Evolutionary conservation across 306 rosid genomes (phyloP).

Genomic region (Carpinus fangiana): DNA sequence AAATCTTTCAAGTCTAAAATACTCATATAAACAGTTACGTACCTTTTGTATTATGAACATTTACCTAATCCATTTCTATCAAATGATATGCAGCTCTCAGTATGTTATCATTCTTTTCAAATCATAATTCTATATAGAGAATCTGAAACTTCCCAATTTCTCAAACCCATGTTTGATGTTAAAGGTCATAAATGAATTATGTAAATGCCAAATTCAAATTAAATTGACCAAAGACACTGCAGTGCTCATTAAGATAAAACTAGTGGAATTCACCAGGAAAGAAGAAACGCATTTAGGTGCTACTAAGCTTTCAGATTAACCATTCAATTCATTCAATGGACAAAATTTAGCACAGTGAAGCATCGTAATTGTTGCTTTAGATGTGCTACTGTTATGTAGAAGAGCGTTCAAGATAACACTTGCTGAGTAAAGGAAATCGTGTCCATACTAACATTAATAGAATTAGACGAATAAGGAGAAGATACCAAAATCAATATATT

Average conservation of each 20-base stretch:
- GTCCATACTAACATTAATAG: conserved; percentile 6
- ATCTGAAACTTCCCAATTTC: conserved; percentile 6
- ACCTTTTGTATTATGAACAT: not conserved
- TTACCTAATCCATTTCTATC: not conserved
- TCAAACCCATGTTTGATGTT: not conserved
- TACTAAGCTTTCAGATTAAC: not conserved
- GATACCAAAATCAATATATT: conserved; percentile 1
- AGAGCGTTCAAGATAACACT: not conserved
- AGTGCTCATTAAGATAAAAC: not conserved
- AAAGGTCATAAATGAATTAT: not conserved
- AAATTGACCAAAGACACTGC: not conserved
- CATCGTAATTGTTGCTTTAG: not conserved
- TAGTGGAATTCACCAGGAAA: not conserved
- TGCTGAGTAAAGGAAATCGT: not conserved
- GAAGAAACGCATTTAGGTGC: not conserved
- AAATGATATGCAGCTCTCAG: not conserved
- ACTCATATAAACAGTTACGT: not conserved
- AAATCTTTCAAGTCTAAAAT: conserved; percentile 1
- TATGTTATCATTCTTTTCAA: not conserved
- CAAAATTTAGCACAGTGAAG: not conserved
- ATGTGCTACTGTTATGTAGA: not conserved
- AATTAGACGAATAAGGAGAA: conserved; percentile 15
- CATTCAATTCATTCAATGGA: not conserved
- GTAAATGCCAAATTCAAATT: not conserved
- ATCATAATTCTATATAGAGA: not conserved